Evolutionary conservation across 345 rosid species (phyloP), one percentile per base, ranked within the genome.

Genomic region (Moringa oleifera): DNA sequence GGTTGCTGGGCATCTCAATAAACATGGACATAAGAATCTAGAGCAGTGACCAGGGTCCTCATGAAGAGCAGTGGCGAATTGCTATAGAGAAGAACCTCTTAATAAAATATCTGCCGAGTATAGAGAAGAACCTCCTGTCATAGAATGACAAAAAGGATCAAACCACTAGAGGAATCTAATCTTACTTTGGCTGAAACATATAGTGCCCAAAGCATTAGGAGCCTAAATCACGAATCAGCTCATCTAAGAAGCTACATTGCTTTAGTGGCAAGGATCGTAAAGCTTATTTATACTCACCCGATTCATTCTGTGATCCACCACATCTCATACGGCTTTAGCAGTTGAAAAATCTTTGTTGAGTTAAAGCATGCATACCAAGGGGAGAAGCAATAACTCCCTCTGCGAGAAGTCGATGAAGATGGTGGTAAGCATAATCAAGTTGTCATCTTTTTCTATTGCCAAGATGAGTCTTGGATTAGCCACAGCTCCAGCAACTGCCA

Each of bases 391-490:
- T 57, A 47, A 76, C 53, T 80, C 92, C 24, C 63, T 86, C 0
- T 60, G 76, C 25, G 80, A 71, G 71, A 76, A 69, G 10, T 83
- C 89, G 23, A 55, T 83, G 79, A 71, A 83, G 73, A 61, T 83
- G 74, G 72, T 71, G 56, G 66, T 64, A 13, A 80, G 68, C 66
- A 73, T 83, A 65, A 49, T 83, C 18, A 83, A 61, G 61, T 18
- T 59, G 49, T 86, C 87, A 17, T 73, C 89, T 20, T 70, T 83
- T 63, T 83, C 84, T 10, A 68, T 86, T 41, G 81, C 85, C 51
- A 70, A 75, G 59, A 63, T 56, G 65, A 74, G 76, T 68, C 82
- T 76, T 22, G 88, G 91, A 22, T 55, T 63, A 4, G 45, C 68
- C 0, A 55, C 67, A 52, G 37, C 65, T 66, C 53, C 84, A 61